Base-by-base conservation (phyloP, 2,329 filamentous ascomycete genomes). In the Apiospora arundinis region DNA sequence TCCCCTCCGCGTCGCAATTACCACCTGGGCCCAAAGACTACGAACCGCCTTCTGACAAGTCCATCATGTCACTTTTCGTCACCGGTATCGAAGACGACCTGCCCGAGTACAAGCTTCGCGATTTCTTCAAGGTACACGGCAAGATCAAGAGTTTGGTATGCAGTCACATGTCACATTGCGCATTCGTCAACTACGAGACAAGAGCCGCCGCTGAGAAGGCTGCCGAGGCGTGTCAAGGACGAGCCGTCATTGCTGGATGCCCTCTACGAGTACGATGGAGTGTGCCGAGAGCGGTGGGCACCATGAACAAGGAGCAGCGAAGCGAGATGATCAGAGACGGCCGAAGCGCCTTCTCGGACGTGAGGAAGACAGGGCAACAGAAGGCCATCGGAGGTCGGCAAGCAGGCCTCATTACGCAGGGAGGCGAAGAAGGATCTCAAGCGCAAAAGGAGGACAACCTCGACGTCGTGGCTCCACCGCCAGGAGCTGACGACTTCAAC, bases 11-110 rank as follows among this genome's bases (percentile, higher is more conserved):
- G 12, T 90, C 93, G 18, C 91, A 95, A 75, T 83, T 95, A 45
- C 94, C 95, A 2, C 94, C 95, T 0, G 92, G 91, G 21, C 92
- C 93, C 0, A 91, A 94, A 78, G 96, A 99, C 82, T 97, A 95
- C 83, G 82, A 92, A 2, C 96, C 96, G 0, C 97, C 96, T 0
- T 84, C 89, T 3, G 95, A 99, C 78, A 89, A 86, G 70, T 96
- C 93, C 72, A 92, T 99, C 79, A 97, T 94, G 77, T 98, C 95
- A 0, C 88, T 99, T 0, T 99, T 99, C 79, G 89, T 98, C 42
- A 98, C 95, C 0, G 97, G 96, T 11, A 91, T 99, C 2, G 96
- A 99, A 81, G 96, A 99, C 79, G 96, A 99, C 78, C 86, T 99
- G 8, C 95, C 95, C 2, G 96, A 99, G 82, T 92, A 95, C 82